A percentile compares a stretch with the other conserved stretches of the same genome.
Conservation (phyloP, 192 early-diverging fungal genomes). For the Mortierella claussenii region DNA sequence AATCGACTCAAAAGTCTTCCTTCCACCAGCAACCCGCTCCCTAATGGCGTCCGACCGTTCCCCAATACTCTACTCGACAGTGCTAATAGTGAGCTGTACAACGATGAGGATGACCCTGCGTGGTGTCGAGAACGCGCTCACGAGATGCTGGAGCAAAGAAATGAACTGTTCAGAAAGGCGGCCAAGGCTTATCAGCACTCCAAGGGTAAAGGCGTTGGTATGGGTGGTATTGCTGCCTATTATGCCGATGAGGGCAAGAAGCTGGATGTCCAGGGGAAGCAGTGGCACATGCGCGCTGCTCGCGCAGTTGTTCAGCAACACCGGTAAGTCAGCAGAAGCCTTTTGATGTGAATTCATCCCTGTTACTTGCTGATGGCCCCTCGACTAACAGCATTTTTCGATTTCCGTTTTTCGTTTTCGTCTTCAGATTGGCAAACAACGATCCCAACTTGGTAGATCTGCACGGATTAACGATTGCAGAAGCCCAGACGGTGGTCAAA, state of each 20-base stretch:
- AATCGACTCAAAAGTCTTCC: slow-evolving; percentile 27
- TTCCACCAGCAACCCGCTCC: slow-evolving; percentile 27
- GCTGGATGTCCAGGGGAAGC: slow-evolving; percentile 55
- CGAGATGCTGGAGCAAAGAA: slow-evolving; percentile 50
- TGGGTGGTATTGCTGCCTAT: slow-evolving; percentile 60
- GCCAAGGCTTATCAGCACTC: slow-evolving; percentile 48
- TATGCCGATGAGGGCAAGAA: slow-evolving; percentile 63
- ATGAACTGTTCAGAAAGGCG: slow-evolving; percentile 64
- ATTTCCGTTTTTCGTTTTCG: background rate
- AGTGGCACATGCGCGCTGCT: slow-evolving; percentile 66
- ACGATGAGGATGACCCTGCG: slow-evolving; percentile 59
- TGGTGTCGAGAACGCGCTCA: slow-evolving; percentile 58
- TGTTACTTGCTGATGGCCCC: background rate
- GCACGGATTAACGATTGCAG: slow-evolving; percentile 71
- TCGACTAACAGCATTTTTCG: slow-evolving; percentile 5
- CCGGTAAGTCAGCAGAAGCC: slow-evolving; percentile 8
- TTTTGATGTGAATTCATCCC: background rate
- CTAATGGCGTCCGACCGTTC: slow-evolving; percentile 15
- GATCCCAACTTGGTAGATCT: slow-evolving; percentile 72
- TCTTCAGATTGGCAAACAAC: slow-evolving; percentile 48
- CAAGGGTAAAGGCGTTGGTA: slow-evolving; percentile 53
- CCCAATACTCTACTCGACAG: slow-evolving; percentile 51
- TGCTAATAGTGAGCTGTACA: slow-evolving; percentile 42
- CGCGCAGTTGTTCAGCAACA: slow-evolving; percentile 58
- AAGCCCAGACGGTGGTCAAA: slow-evolving; percentile 67